These are phyloP conservation scores for Echinosphaeria canescens DNA, from an alignment of 2,329 filamentous ascomycete genomes.

Conservation along the genomic window DNA sequence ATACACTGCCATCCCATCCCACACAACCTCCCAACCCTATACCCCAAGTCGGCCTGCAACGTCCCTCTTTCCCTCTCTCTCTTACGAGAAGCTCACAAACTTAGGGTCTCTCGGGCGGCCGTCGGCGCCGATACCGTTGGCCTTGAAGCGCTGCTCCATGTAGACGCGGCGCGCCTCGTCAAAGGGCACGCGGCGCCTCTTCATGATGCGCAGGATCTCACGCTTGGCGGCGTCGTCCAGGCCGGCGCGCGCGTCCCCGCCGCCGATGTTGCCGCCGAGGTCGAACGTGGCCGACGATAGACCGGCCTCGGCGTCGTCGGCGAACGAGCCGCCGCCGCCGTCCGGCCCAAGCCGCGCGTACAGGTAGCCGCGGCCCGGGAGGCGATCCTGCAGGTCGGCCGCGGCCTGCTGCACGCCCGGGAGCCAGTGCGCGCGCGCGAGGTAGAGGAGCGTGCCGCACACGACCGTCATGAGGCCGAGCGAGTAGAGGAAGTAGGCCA, in stretches of 20 bases:
- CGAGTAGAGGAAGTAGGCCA: conserved; percentile 67
- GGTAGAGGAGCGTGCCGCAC: conserved; percentile 53
- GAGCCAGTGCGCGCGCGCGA: conserved; percentile 62
- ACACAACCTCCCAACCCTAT: too few species aligned
- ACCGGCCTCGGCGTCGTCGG: conserved; percentile 71
- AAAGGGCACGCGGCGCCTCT: conserved; percentile 58
- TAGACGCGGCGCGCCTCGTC: conserved; percentile 78
- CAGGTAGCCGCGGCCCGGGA: conserved; percentile 32
- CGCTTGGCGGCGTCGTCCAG: conserved; percentile 63
- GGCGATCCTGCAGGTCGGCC: neutral
- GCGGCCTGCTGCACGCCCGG: conserved; percentile 35
- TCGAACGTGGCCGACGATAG: conserved; percentile 71
- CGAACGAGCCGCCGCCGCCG: conserved; percentile 59
- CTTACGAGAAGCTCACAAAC: conserved; percentile 75
- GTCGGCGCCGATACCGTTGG: conserved; percentile 74
- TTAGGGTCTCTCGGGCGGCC: conserved; percentile 80
- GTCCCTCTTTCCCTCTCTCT: too few species aligned
- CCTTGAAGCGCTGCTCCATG: conserved; percentile 69
- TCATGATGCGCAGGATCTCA: conserved; percentile 82
- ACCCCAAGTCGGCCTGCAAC: too few species aligned
- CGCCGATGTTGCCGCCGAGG: conserved; percentile 56
- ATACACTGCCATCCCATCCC: too few species aligned
- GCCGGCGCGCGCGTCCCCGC: conserved; percentile 58
- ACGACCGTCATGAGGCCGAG: conserved; percentile 51
- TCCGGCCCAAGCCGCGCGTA: conserved; percentile 66